Conservation (phyloP, 2,329 filamentous ascomycete genomes). For the Diaporthe amygdali region DNA sequence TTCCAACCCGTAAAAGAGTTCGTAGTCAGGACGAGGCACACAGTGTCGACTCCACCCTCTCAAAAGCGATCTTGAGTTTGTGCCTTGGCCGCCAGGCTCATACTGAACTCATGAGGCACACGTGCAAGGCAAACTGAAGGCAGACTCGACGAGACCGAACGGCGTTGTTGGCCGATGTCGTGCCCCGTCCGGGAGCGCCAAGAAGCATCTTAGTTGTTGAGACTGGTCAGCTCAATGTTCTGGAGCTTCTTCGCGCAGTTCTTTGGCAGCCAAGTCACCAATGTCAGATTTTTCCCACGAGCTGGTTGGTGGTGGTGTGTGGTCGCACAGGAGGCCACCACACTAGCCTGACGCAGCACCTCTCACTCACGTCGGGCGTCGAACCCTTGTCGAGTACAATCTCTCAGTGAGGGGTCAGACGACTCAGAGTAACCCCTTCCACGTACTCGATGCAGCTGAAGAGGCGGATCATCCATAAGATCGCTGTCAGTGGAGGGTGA, state of each 20-base stretch:
- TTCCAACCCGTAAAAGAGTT: not conserved
- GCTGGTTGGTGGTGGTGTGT: conserved; percentile 1
- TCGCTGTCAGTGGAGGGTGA: not conserved
- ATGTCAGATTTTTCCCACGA: not conserved
- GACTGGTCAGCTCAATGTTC: not conserved
- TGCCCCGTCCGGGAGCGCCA: conserved; percentile 7
- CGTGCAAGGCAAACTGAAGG: conserved; percentile 8
- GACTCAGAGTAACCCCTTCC: conserved; percentile 14
- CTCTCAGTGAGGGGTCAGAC: conserved; percentile 17
- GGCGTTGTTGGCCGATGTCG: not conserved
- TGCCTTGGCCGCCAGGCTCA: not conserved
- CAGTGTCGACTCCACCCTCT: not conserved
- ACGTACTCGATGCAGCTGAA: not conserved
- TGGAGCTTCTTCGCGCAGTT: not conserved
- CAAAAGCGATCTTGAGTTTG: not conserved
- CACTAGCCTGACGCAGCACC: conserved; percentile 12
- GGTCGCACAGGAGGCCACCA: conserved; percentile 11
- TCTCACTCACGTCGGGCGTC: not conserved
- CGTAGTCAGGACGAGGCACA: not conserved
- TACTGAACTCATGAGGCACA: not conserved
- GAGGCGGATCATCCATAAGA: not conserved
- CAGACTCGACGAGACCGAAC: not conserved
- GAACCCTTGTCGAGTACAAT: not conserved
- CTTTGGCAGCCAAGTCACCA: conserved; percentile 1
- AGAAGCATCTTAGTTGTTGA: not conserved